Evolutionary conservation across 352 stramenopile genomes (phyloP), one percentile per base, ranked within the genome.

Genomic region (Paralagenidium karlingii): DNA sequence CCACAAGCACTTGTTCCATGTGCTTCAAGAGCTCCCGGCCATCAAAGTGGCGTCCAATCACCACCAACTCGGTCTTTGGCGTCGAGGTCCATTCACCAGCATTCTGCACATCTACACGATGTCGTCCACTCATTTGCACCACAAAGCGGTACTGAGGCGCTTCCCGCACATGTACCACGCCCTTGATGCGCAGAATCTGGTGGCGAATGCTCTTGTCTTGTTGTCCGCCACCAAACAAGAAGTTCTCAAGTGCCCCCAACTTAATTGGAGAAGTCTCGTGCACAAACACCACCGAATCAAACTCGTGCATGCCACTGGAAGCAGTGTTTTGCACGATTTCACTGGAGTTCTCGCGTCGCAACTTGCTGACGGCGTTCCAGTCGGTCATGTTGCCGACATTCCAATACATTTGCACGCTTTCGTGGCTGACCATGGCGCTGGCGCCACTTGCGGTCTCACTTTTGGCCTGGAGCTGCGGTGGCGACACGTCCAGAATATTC

Each of bases 1-100:
- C n/a, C n/a, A n/a, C n/a, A n/a, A n/a, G n/a, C n/a, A n/a, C n/a
- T n/a, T n/a, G n/a, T n/a, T n/a, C n/a, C n/a, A n/a, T n/a, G n/a
- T n/a, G n/a, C n/a, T n/a, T n/a, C n/a, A n/a, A n/a, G n/a, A n/a
- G n/a, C n/a, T n/a, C n/a, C n/a, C n/a, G n/a, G n/a, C n/a, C n/a
- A n/a, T n/a, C n/a, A n/a, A n/a, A n/a, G n/a, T n/a, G n/a, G n/a
- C n/a, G n/a, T 19, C 68, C 73, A 10, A 86, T 82, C 28, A 86
- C 66, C 12, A 76, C 67, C 12, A 86, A 74, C 36, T 86, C 68
- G 27, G 68, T 82, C 53, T 77, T 80, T 3, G 73, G 73, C 8
- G 58, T 53, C 21, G 64, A 58, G 19, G 61, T 51, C 73, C 73
- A 86, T 12, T 46, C 34, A 1, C 73, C 73, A 21, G 64, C 52